A percentile compares a stretch with the other conserved stretches of the same genome.
phyloP scores from a whole-genome alignment of 176 grass and related monocot species.

The Thinopyrum elongatum region DNA sequence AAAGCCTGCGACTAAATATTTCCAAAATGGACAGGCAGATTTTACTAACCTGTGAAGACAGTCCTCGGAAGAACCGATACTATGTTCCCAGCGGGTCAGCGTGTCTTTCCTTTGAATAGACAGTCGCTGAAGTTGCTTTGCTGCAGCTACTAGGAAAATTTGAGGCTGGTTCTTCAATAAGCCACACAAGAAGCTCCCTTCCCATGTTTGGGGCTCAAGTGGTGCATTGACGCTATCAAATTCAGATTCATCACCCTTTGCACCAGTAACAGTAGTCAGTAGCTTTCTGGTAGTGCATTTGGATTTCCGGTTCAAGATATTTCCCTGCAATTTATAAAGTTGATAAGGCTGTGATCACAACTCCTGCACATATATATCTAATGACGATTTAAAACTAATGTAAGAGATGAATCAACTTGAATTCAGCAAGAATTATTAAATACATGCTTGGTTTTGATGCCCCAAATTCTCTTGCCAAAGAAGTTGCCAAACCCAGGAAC shows the following conservation, averaged over 20 bases:
- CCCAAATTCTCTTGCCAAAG: not conserved
- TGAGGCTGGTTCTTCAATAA: conserved; percentile 59
- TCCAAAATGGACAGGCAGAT: not conserved
- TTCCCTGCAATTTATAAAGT: conserved; percentile 38
- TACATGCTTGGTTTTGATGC: not conserved
- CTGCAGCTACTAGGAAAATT: conserved; percentile 44
- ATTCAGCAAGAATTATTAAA: not conserved
- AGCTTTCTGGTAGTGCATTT: conserved; percentile 21
- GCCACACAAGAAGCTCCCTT: conserved; percentile 64
- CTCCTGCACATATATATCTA: not conserved
- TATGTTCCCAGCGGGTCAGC: conserved; percentile 49
- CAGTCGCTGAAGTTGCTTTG: conserved; percentile 53
- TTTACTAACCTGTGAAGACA: conserved; percentile 58
- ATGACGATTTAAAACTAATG: not conserved
- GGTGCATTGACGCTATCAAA: conserved; percentile 56
- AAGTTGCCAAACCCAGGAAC: not conserved
- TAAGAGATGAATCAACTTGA: not conserved
- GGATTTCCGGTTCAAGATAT: conserved; percentile 23
- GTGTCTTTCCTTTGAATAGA: conserved; percentile 55
- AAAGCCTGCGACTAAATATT: not conserved
- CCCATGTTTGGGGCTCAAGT: conserved; percentile 56
- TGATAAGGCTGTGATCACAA: not conserved
- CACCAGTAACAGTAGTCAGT: conserved; percentile 32
- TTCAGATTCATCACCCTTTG: conserved; percentile 43
- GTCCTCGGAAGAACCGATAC: conserved; percentile 53